Percentiles rank a stretch among this genome's conserved stretches.
Conservation (phyloP, 371 early-diverging fungal species). For the Funneliformis caledonium region DNA sequence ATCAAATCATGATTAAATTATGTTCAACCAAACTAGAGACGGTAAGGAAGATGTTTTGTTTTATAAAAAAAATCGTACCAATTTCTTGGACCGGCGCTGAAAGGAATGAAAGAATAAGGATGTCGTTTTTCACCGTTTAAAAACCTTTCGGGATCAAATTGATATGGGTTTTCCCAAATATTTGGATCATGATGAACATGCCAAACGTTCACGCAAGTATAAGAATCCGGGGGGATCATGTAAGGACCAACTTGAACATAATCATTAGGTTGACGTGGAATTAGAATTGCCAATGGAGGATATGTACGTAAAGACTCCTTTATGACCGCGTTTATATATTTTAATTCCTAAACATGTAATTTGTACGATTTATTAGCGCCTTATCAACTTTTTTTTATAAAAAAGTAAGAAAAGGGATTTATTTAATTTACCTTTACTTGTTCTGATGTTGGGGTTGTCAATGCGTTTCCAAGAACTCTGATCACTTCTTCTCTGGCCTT, state of each 20-base stretch:
- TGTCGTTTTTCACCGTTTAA: background rate
- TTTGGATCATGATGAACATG: conserved; percentile 7
- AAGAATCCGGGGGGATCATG: background rate
- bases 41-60: no score
- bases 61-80: background rate
- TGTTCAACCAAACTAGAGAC: no score
- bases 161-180: conserved; percentile 2
- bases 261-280: background rate
- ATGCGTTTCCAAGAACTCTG: background rate
- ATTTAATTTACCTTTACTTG: background rate
- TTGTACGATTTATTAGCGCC: background rate
- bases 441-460: background rate
- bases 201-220: background rate
- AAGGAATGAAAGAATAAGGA: background rate
- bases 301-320: conserved; percentile 12
- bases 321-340: conserved; percentile 14
- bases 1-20: background rate
- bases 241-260: background rate
- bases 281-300: background rate
- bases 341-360: background rate
- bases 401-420: background rate
- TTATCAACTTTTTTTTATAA: background rate
- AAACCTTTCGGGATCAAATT: conserved; percentile 23
- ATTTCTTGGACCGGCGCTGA: conserved; percentile 1
- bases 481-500: conserved; percentile 21